A percentile compares a stretch with the other conserved stretches of the same genome.
These are phyloP conservation scores for Penicillium digitatum DNA, from an alignment of 2,329 filamentous ascomycete species.

Conservation along the genomic window DNA sequence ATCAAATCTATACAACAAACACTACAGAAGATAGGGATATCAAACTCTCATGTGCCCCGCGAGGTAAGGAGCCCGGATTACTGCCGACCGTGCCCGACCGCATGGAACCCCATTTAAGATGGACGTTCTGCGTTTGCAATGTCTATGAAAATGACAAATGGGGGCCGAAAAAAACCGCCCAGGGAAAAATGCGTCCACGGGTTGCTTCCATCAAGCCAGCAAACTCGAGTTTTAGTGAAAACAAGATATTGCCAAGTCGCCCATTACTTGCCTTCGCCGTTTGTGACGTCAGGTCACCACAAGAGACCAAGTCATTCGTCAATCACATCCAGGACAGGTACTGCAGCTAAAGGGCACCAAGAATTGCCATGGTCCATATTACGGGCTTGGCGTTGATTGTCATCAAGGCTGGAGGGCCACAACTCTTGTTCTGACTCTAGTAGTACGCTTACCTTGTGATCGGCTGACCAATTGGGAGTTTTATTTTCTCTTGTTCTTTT, in stretches of 20 bases:
- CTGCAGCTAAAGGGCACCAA: constrained; percentile 4
- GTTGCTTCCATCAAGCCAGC: neutral
- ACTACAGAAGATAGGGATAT: neutral
- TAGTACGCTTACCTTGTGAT: constrained; percentile 11
- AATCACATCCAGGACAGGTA: constrained; percentile 5
- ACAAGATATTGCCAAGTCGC: constrained; percentile 2
- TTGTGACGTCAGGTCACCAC: constrained; percentile 22
- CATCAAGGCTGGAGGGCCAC: constrained; percentile 12
- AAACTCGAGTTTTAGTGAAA: neutral
- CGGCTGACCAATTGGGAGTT: neutral
- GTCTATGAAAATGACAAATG: neutral
- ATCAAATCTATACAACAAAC: constrained; percentile 1
- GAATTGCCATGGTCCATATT: constrained; percentile 5
- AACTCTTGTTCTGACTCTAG: constrained; percentile 20
- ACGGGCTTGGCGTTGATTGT: constrained; percentile 25
- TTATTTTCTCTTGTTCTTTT: neutral
- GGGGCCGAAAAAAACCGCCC: neutral
- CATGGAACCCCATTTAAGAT: constrained; percentile 18
- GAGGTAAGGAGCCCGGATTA: constrained; percentile 27
- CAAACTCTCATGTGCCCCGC: constrained; percentile 17
- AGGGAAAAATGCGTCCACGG: neutral
- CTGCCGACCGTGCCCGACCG: constrained; percentile 13
- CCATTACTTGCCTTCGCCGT: neutral
- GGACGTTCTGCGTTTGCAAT: neutral
- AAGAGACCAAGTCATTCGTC: constrained; percentile 2